A percentile compares a stretch with the other conserved stretches of the same genome.
Conservation (phyloP, 345 rosid genomes). For the Isatis tinctoria region DNA sequence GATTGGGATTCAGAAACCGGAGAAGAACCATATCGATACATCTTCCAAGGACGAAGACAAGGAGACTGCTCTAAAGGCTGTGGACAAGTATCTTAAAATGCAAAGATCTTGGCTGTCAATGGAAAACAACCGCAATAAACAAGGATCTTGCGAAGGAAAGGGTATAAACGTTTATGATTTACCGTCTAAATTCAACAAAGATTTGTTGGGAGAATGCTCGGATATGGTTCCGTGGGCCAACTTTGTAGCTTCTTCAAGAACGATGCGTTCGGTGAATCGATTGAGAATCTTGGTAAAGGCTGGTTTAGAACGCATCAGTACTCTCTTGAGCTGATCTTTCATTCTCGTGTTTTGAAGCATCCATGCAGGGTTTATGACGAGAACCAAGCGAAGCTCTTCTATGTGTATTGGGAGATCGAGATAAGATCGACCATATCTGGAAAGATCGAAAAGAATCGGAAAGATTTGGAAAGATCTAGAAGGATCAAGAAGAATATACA, state of each 20-base stretch:
- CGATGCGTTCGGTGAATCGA: conserved; percentile 55
- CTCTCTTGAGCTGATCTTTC: conserved; percentile 74
- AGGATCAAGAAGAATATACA: no score
- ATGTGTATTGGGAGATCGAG: no score
- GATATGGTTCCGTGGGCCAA: conserved; percentile 75
- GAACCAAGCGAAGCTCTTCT: conserved; percentile 63
- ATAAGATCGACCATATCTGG: no score
- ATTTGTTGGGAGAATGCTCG: conserved; percentile 63
- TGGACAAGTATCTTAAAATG: conserved; percentile 41
- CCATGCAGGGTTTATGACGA: conserved; percentile 71
- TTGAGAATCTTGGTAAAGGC: conserved; percentile 54
- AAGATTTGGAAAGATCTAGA: no score
- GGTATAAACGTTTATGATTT: conserved; percentile 71
- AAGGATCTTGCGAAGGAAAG: conserved; percentile 46
- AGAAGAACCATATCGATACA: conserved; percentile 15
- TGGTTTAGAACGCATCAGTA: conserved; percentile 79
- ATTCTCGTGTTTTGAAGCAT: conserved; percentile 63
- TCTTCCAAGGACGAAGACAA: conserved; percentile 31
- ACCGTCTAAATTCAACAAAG: conserved; percentile 78
- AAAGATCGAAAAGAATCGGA: no score
- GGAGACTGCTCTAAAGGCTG: conserved; percentile 38
- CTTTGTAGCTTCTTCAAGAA: conserved; percentile 52
- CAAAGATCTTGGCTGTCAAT: conserved; percentile 53
- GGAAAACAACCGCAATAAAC: not conserved
- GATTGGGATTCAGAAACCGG: conserved; percentile 31